These are phyloP conservation scores for Tephrocybe sp. DNA, from an alignment of 768 basidiomycete genomes.

Conservation along the genomic window DNA sequence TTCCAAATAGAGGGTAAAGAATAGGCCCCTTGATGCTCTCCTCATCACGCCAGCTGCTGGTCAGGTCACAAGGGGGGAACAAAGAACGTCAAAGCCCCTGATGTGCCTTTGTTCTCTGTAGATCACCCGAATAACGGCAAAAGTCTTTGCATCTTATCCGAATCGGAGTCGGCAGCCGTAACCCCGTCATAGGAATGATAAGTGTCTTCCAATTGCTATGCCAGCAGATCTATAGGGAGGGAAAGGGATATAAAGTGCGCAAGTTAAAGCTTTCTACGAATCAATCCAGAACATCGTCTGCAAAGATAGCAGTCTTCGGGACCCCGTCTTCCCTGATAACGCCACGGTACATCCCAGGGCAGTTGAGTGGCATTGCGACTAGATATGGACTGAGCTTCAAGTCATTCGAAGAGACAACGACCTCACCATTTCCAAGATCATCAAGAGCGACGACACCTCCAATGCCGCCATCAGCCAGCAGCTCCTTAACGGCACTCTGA, in stretches of 20 bases:
- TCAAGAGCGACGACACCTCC: conserved; percentile 82
- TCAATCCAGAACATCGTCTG: conserved; percentile 53
- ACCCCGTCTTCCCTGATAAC: conserved; percentile 68
- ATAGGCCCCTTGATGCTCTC: neutral
- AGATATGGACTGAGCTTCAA: neutral
- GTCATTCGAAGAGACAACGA: neutral
- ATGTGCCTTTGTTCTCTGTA: no score
- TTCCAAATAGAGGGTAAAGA: neutral
- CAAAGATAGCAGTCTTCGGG: conserved; percentile 75
- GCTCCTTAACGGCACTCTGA: conserved; percentile 52
- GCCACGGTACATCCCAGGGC: conserved; percentile 82
- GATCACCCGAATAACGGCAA: no score
- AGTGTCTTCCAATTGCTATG: neutral
- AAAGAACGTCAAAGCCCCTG: no score
- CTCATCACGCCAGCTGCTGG: no score
- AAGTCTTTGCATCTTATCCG: neutral
- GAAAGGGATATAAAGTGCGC: neutral
- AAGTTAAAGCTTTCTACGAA: no score
- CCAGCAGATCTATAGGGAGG: neutral
- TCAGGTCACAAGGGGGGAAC: no score
- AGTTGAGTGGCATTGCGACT: conserved; percentile 79
- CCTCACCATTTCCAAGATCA: conserved; percentile 62
- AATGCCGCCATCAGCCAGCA: conserved; percentile 56
- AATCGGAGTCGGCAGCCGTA: neutral
- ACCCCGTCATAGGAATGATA: neutral